Percentiles rank a stretch among this genome's conserved stretches.
Conservation (phyloP, 805 yeast genomes). For the Maudiozyma pseudohumilis region DNA sequence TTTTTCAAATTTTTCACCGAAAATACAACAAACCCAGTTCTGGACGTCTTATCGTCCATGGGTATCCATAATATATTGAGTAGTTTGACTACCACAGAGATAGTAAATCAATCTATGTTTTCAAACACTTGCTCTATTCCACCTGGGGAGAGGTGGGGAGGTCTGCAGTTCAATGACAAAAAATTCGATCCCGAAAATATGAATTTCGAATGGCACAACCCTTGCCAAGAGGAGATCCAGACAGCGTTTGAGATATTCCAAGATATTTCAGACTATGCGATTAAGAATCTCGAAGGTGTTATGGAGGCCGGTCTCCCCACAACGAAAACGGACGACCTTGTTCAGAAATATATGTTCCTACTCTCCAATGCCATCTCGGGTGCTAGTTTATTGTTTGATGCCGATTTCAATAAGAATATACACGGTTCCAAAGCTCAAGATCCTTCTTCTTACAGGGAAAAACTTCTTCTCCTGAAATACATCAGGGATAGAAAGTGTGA, state of each 20-base stretch:
- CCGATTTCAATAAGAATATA: slow-evolving; percentile 40
- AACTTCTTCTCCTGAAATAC: slow-evolving; percentile 22
- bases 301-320: slow-evolving; percentile 14
- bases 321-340: slow-evolving; percentile 35
- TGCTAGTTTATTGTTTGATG: slow-evolving; percentile 60
- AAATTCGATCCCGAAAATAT: slow-evolving; percentile 43
- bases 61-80: slow-evolving; percentile 59
- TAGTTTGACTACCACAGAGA: slow-evolving; percentile 50
- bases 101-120: slow-evolving; percentile 45
- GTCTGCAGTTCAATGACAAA: slow-evolving; percentile 45
- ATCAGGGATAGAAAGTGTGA: slow-evolving; percentile 30
- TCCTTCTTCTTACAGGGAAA: slow-evolving; percentile 8
- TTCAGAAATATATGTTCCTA: slow-evolving; percentile 46
- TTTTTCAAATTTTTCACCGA: slow-evolving; percentile 24
- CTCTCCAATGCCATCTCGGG: slow-evolving; percentile 60
- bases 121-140: slow-evolving; percentile 34
- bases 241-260: slow-evolving; percentile 55
- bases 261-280: slow-evolving; percentile 35
- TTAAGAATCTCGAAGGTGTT: slow-evolving; percentile 33
- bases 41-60: slow-evolving; percentile 49
- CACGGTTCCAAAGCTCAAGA: slow-evolving; percentile 7
- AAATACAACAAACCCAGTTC: slow-evolving; percentile 39
- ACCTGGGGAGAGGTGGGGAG: slow-evolving; percentile 61
- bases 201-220: slow-evolving; percentile 66
- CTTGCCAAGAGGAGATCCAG: slow-evolving; percentile 43